Evolutionary conservation across 2,329 filamentous ascomycete species (phyloP).

Genomic region (Dothistroma septosporum): DNA sequence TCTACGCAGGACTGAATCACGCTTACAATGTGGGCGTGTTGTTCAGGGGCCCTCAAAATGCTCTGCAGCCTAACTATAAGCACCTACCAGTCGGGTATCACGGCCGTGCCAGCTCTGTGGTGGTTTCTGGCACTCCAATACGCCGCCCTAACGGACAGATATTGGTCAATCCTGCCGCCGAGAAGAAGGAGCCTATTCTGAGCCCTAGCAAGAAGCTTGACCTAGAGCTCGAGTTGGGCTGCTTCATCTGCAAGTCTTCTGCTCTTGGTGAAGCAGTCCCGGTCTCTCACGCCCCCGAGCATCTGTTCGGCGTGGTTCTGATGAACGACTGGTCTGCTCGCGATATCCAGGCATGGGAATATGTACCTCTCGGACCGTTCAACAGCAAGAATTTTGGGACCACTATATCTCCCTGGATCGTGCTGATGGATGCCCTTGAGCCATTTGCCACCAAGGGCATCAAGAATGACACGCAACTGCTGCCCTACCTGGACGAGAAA

Average conservation of each 20-base stretch:
- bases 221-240: constrained; percentile 75
- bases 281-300: constrained; percentile 62
- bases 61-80: constrained; percentile 75
- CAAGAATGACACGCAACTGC: constrained; percentile 51
- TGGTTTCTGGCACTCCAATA: constrained; percentile 69
- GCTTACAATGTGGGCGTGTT: constrained; percentile 68
- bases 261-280: constrained; percentile 60
- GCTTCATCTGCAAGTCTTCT: constrained; percentile 65
- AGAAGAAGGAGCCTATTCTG: constrained; percentile 60
- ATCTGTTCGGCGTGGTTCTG: constrained; percentile 74
- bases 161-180: constrained; percentile 58
- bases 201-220: constrained; percentile 65
- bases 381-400: constrained; percentile 80
- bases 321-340: constrained; percentile 86
- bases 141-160: constrained; percentile 73
- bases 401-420: constrained; percentile 74
- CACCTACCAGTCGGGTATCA: constrained; percentile 80
- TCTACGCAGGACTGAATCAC: constrained; percentile 77
- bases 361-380: constrained; percentile 72
- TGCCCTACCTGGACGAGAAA: constrained; percentile 63
- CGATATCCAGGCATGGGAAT: constrained; percentile 81
- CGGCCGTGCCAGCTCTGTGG: constrained; percentile 69
- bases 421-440: constrained; percentile 70
- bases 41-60: constrained; percentile 68
- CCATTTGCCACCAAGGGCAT: constrained; percentile 60